phyloP scores from a whole-genome alignment of 306 rosid species.

The Vachellia pachyceras region DNA sequence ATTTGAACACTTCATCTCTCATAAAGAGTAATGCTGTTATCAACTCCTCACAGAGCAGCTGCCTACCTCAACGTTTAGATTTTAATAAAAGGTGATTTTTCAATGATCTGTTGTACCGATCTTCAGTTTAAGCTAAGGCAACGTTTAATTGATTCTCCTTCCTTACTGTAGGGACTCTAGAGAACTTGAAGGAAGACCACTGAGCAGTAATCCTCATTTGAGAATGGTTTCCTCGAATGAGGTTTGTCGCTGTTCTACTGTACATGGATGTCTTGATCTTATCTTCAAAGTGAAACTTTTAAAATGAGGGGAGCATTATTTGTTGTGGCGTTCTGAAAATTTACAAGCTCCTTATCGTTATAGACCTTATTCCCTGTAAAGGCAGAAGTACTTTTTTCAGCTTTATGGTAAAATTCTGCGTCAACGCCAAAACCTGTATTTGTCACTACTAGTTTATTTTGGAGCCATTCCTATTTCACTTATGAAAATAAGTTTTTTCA shows the following conservation, averaged over 20 bases:
- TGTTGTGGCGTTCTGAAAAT: neutral
- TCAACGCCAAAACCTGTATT: neutral
- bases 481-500: conserved; percentile 10
- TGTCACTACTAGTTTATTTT: conserved; percentile 3
- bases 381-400: neutral
- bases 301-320: neutral
- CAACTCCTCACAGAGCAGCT: conserved; percentile 38
- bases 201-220: conserved; percentile 41
- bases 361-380: neutral
- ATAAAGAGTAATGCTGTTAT: conserved; percentile 8
- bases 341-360: conserved; percentile 7
- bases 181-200: conserved; percentile 41
- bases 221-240: conserved; percentile 65
- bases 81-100: conserved; percentile 45
- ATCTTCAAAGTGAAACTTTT: conserved; percentile 2
- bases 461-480: neutral
- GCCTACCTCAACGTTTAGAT: conserved; percentile 38
- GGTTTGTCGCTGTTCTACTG: conserved; percentile 55
- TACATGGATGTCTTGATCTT: neutral
- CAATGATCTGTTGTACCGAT: neutral
- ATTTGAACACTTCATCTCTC: conserved; percentile 39
- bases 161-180: conserved; percentile 44
- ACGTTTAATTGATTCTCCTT: conserved; percentile 22
- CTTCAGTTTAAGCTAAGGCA: conserved; percentile 4
- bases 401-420: neutral